A percentile compares a stretch with the other conserved stretches of the same genome.
phyloP scores from a whole-genome alignment of 2,329 filamentous ascomycete species.

The Exophiala phaeomuriformis region DNA sequence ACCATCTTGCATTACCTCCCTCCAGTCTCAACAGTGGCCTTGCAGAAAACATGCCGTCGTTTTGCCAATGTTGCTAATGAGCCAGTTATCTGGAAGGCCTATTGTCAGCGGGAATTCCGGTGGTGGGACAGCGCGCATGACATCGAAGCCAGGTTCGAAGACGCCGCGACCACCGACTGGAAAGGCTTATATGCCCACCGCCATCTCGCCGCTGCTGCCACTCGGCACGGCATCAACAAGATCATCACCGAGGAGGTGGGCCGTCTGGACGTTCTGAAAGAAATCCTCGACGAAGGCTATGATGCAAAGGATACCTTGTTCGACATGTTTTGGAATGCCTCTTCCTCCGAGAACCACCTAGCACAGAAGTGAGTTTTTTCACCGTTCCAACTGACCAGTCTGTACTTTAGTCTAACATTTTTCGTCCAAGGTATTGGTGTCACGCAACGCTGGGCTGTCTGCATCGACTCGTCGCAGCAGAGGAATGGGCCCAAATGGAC shows the following conservation, averaged over 20 bases:
- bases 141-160: conserved; percentile 51
- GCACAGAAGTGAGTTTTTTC: conserved; percentile 53
- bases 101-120: conserved; percentile 62
- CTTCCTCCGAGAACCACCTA: conserved; percentile 63
- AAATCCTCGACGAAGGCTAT: conserved; percentile 66
- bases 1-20: conserved; percentile 62
- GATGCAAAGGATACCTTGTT: conserved; percentile 82
- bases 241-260: conserved; percentile 65
- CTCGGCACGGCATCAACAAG: conserved; percentile 53
- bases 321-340: conserved; percentile 53
- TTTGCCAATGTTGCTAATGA: conserved; percentile 61
- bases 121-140: conserved; percentile 66
- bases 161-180: conserved; percentile 51
- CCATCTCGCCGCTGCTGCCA: conserved; percentile 46
- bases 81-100: conserved; percentile 68
- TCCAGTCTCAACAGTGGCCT: conserved; percentile 44
- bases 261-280: conserved; percentile 61
- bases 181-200: conserved; percentile 58
- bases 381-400: too few relatives aligned
- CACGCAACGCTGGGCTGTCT: conserved; percentile 68
- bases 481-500: conserved; percentile 61
- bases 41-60: conserved; percentile 56
- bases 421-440: conserved; percentile 56
- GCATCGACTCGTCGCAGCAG: conserved; percentile 70
- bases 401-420: too few relatives aligned